These are phyloP conservation scores for barrel medic (Medicago truncatula) DNA, from an alignment of 306 rosid species.

Conservation along the genomic window DNA sequence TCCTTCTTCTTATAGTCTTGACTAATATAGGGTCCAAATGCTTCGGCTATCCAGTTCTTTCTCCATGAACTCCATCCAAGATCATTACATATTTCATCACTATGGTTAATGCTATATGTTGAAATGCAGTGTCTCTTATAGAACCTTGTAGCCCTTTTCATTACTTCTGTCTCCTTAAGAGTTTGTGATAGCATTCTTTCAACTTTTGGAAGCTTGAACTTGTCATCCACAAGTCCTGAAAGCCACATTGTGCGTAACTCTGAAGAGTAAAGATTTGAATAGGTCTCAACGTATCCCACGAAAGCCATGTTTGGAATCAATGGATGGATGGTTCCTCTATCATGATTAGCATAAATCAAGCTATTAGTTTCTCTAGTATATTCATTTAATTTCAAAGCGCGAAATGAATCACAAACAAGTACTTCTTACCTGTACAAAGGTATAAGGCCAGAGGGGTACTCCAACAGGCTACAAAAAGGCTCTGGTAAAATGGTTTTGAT, in stretches of 20 bases:
- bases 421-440: slow-evolving; percentile 67
- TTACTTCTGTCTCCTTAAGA: slow-evolving; percentile 59
- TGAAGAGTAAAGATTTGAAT: slow-evolving; percentile 68
- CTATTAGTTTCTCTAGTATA: not conserved
- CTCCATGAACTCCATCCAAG: slow-evolving; percentile 77
- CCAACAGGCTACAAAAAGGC: slow-evolving; percentile 67
- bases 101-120: slow-evolving; percentile 75
- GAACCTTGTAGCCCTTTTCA: slow-evolving; percentile 72
- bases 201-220: slow-evolving; percentile 74
- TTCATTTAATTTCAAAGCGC: not conserved
- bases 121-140: slow-evolving; percentile 77
- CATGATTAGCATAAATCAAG: slow-evolving; percentile 24
- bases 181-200: slow-evolving; percentile 65
- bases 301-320: slow-evolving; percentile 85
- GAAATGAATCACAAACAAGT: not conserved
- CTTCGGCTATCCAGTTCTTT: slow-evolving; percentile 74
- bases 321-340: slow-evolving; percentile 80
- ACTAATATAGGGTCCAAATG: slow-evolving; percentile 60
- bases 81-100: slow-evolving; percentile 75
- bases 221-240: slow-evolving; percentile 58
- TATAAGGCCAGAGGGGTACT: slow-evolving; percentile 63
- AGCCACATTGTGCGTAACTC: slow-evolving; percentile 82
- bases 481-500: slow-evolving; percentile 65
- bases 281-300: slow-evolving; percentile 73
- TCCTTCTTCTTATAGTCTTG: slow-evolving; percentile 59